These are phyloP conservation scores for Pseudofabraea citricarpa DNA, from an alignment of 2,329 filamentous ascomycete genomes.

Conservation along the genomic window DNA sequence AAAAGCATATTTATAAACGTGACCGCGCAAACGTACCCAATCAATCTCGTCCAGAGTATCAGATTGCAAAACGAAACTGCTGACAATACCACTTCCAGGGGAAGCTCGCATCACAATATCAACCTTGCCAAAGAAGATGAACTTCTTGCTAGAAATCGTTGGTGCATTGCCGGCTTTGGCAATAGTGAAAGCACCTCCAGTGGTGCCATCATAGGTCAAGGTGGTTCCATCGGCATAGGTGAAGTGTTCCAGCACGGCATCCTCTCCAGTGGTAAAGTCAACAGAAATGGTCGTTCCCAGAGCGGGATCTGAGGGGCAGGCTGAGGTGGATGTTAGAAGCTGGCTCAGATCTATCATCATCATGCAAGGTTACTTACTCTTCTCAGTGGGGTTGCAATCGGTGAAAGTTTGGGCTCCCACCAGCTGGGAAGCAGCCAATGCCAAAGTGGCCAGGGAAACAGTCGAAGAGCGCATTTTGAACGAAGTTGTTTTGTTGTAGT, in stretches of 20 bases:
- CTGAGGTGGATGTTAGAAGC: conserved; percentile 16
- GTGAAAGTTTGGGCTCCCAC: conserved; percentile 39
- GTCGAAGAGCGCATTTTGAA: conserved; percentile 1
- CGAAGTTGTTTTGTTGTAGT: not conserved
- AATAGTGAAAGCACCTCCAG: conserved; percentile 46
- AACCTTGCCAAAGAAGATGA: conserved; percentile 49
- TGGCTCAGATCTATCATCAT: not conserved
- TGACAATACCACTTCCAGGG: conserved; percentile 43
- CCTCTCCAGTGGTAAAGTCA: conserved; percentile 33
- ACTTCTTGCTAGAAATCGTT: conserved; percentile 38
- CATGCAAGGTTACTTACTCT: conserved; percentile 22
- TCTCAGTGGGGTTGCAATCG: conserved; percentile 37
- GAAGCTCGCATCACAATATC: conserved; percentile 42
- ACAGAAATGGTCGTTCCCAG: conserved; percentile 33
- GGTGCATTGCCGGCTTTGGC: conserved; percentile 42
- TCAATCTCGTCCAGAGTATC: conserved; percentile 50
- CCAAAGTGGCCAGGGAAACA: not conserved
- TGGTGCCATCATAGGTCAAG: conserved; percentile 30
- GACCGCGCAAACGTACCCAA: conserved; percentile 28
- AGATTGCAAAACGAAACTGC: conserved; percentile 43
- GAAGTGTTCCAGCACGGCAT: conserved; percentile 44
- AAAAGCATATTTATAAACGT: not conserved
- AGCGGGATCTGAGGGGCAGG: conserved; percentile 38
- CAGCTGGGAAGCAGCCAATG: conserved; percentile 14
- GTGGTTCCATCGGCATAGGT: conserved; percentile 44